Evolutionary conservation across 306 rosid genomes (phyloP).

Genomic region (Comarum palustre): DNA sequence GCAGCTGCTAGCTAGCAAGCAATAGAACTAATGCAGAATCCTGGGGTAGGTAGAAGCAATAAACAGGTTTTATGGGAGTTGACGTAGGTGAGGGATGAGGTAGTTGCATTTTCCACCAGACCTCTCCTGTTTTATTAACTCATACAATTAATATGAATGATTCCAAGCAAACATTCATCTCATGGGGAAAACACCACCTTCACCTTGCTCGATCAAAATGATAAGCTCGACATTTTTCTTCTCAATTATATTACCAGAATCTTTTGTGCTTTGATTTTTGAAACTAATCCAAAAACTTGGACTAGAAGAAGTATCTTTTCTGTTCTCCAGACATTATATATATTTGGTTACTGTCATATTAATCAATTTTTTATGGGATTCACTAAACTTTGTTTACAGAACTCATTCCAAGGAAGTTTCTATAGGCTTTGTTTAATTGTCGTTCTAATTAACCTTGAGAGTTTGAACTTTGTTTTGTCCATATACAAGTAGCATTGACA

Average conservation of each 20-base stretch:
- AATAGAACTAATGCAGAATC: not conserved
- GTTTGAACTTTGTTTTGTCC: conserved; percentile 46
- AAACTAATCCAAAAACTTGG: conserved; percentile 14
- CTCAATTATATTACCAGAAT: conserved; percentile 20
- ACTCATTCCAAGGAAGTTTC: conserved; percentile 65
- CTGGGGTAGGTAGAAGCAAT: conserved; percentile 61
- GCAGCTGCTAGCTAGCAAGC: conserved; percentile 3
- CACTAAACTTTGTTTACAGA: conserved; percentile 27
- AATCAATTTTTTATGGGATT: conserved; percentile 28
- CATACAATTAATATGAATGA: conserved; percentile 52
- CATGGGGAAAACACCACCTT: conserved; percentile 50
- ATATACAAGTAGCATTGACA: conserved; percentile 16
- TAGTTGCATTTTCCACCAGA: conserved; percentile 54
- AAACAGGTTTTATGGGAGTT: conserved; percentile 38
- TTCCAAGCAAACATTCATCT: conserved; percentile 82
- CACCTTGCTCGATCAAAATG: conserved; percentile 21
- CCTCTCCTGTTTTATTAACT: conserved; percentile 37
- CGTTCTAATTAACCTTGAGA: conserved; percentile 37
- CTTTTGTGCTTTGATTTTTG: conserved; percentile 26
- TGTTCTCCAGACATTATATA: conserved; percentile 26
- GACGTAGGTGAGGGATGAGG: conserved; percentile 41
- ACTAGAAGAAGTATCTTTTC: conserved; percentile 16
- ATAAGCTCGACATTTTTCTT: not conserved
- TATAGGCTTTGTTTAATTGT: conserved; percentile 9
- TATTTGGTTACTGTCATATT: not conserved